Evolutionary conservation across 805 yeast genomes (phyloP), one percentile per base, ranked within the genome.

Genomic region (Geotrichum ghanense): DNA sequence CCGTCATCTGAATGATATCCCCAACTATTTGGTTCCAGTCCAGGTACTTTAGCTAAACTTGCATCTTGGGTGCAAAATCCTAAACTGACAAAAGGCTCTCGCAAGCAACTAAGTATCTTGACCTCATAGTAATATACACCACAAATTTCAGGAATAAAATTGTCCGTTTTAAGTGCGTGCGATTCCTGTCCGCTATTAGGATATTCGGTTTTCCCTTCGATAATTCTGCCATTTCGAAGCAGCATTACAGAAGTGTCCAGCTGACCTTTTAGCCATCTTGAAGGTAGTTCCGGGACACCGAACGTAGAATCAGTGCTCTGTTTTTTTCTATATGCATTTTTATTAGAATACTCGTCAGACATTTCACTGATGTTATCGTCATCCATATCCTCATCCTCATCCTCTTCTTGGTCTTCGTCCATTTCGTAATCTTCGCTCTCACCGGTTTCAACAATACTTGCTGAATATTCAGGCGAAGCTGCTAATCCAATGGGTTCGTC

Each of bases 1-100:
- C 81, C 82, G 45, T 73, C 76, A 49, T 67, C 72, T 3, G 80
- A 75, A 53, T 70, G 75, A 54, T 71, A 73, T 0, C 77, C 78
- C 67, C 73, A 76, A 1, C 74, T 63, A n/a, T 68, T 62, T 19
- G 56, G 54, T 42, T 74, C 79, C 23, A 65, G 54, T 4, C 79
- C 80, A 1, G 79, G 73, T 51, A 74, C 56, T 49, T 70, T 71
- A 19, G 61, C 55, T 12, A 64, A 49, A 1, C 53, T 43, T 2
- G 56, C 48, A 12, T 59, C 53, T 24, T 65, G 56, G 40, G 65
- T 66, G 53, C 73, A 64, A 47, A 70, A 64, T 1, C 81, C 81
- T 26, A 76, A 50, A 3, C 72, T 63, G 3, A 73, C 56, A 48
- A 71, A 72, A 45, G 68, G 61, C 24, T 64, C 68, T n/a, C 56